Conservation (phyloP, 805 yeast species). For the Kazachstania bromeliacearum region DNA sequence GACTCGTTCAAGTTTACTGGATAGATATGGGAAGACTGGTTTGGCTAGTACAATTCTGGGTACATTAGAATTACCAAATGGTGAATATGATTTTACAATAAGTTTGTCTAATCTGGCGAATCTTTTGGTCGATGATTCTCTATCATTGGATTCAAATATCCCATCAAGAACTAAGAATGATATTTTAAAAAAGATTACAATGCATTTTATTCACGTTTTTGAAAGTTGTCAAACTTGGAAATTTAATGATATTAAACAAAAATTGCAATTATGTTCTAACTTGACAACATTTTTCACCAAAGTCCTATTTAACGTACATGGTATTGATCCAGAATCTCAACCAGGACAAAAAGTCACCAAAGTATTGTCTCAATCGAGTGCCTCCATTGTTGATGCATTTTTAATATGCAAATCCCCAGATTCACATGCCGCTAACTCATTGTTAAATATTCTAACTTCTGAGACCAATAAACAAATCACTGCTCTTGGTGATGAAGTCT, state of each 20-base stretch:
- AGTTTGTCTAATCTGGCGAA: slow-evolving; percentile 48
- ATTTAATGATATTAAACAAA: slow-evolving; percentile 46
- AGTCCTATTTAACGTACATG: slow-evolving; percentile 45
- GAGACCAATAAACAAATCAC: slow-evolving; percentile 10
- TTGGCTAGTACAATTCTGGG: slow-evolving; percentile 53
- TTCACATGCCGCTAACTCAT: slow-evolving; percentile 31
- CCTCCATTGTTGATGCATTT: slow-evolving; percentile 42
- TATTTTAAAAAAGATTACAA: slow-evolving; percentile 44
- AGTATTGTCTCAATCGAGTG: slow-evolving; percentile 44
- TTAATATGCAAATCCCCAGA: slow-evolving; percentile 42
- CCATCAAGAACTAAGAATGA: slow-evolving; percentile 39
- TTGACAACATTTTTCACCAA: slow-evolving; percentile 47
- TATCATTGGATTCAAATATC: slow-evolving; percentile 24
- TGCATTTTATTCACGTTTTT: slow-evolving; percentile 55
- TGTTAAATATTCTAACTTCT: slow-evolving; percentile 14
- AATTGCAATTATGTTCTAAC: slow-evolving; percentile 49
- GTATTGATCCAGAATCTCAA: slow-evolving; percentile 36
- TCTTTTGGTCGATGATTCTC: slow-evolving; percentile 39
- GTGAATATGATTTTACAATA: slow-evolving; percentile 56
- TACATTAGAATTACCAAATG: slow-evolving; percentile 60
- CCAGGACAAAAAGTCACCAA: slow-evolving; percentile 37
- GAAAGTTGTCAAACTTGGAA: slow-evolving; percentile 70
- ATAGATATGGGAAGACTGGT: slow-evolving; percentile 56
- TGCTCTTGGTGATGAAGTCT: slow-evolving; percentile 29
- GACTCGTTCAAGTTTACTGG: slow-evolving; percentile 54